Conservation (phyloP, 2,329 filamentous ascomycete species). For the Monosporascus sp. region DNA sequence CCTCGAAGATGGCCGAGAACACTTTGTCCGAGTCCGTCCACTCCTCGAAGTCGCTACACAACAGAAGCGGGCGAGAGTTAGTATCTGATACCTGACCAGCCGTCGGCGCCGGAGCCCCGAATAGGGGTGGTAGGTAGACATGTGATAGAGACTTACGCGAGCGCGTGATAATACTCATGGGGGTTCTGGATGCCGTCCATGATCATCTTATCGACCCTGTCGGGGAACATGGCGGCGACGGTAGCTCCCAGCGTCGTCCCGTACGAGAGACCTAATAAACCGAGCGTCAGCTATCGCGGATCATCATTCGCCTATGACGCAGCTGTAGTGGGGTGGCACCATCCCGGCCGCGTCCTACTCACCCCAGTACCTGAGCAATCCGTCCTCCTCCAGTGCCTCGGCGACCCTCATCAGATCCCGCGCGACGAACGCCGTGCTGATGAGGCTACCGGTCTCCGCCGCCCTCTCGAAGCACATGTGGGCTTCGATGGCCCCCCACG, state of each 20-base stretch:
- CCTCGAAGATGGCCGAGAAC: constrained; percentile 22
- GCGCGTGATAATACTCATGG: constrained; percentile 25
- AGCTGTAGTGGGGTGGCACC: no score
- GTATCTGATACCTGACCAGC: not conserved
- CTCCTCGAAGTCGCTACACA: constrained; percentile 18
- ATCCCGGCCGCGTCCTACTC: not conserved
- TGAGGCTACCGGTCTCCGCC: constrained; percentile 22
- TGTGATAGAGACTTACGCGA: not conserved
- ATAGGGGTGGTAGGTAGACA: not conserved
- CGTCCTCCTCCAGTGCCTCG: constrained; percentile 38
- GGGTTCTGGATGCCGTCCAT: constrained; percentile 28
- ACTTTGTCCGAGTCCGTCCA: constrained; percentile 21
- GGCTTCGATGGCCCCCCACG: constrained; percentile 10
- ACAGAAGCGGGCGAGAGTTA: not conserved
- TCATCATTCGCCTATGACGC: no score
- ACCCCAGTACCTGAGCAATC: constrained; percentile 36
- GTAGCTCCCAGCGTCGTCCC: constrained; percentile 34
- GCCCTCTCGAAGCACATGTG: constrained; percentile 16
- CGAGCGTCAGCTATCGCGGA: not conserved
- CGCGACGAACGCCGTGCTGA: constrained; percentile 40
- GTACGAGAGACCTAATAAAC: constrained; percentile 30
- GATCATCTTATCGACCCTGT: constrained; percentile 27
- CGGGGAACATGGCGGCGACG: constrained; percentile 35
- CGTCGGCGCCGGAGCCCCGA: not conserved
- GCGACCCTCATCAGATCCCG: constrained; percentile 40